Conservation (phyloP, 2,329 filamentous ascomycete genomes). For the Curvularia eragrostidis region DNA sequence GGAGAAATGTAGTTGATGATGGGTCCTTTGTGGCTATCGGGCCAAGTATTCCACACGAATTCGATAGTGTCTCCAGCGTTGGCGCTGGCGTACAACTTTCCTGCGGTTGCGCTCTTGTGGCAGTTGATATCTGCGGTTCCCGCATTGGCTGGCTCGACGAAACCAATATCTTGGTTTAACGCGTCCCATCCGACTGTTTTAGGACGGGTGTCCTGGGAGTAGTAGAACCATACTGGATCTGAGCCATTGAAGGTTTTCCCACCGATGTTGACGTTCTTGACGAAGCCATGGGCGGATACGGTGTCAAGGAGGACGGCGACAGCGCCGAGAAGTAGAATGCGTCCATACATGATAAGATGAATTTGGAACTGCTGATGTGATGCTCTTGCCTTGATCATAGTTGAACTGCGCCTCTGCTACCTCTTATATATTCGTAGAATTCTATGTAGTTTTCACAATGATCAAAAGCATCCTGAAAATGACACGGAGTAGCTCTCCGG, state of each 20-base stretch:
- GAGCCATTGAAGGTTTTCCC: constrained; percentile 37
- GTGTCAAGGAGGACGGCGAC: constrained; percentile 30
- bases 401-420: neutral
- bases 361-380: neutral
- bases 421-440: constrained; percentile 13
- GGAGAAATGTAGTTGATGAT: constrained; percentile 50
- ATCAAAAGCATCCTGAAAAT: neutral
- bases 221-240: constrained; percentile 46
- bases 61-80: constrained; percentile 44
- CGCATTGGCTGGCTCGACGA: constrained; percentile 42
- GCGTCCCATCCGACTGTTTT: constrained; percentile 46
- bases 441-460: neutral
- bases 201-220: constrained; percentile 28
- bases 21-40: constrained; percentile 47
- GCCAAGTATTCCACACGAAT: constrained; percentile 49
- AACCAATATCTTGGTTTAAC: constrained; percentile 48
- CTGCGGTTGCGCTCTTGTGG: constrained; percentile 49
- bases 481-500: constrained; percentile 8
- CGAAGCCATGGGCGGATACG: constrained; percentile 41
- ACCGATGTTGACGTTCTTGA: constrained; percentile 34
- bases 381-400: neutral
- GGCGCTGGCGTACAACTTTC: constrained; percentile 41
- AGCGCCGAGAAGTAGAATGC: constrained; percentile 28
- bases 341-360: constrained; percentile 25
- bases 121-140: constrained; percentile 45